These are phyloP conservation scores for Medicago truncatula DNA, from an alignment of 306 rosid genomes.

Conservation along the genomic window DNA sequence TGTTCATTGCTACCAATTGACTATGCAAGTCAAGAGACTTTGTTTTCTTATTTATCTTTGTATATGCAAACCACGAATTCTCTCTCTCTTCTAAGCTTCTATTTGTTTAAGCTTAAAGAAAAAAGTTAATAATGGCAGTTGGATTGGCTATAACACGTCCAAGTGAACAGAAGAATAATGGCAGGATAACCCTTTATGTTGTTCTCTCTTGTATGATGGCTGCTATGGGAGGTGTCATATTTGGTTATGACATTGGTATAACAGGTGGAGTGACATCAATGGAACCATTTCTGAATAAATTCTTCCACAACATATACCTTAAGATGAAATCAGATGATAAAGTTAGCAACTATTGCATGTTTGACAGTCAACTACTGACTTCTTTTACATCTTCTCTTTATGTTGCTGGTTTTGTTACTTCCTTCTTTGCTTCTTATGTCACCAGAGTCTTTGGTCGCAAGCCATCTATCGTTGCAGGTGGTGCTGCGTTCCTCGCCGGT, in stretches of 20 bases:
- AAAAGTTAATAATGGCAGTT: conserved; percentile 42
- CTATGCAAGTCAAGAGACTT: conserved; percentile 1
- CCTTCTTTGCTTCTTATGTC: conserved; percentile 65
- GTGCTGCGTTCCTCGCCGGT: conserved; percentile 67
- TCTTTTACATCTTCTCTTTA: conserved; percentile 81
- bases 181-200: conserved; percentile 43
- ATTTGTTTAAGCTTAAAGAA: conserved; percentile 9
- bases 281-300: conserved; percentile 73
- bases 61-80: neutral
- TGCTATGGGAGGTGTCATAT: conserved; percentile 53
- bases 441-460: conserved; percentile 70
- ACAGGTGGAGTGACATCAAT: conserved; percentile 72
- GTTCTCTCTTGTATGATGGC: conserved; percentile 55
- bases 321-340: conserved; percentile 57
- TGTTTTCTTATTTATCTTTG: neutral
- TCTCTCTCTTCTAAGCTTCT: conserved; percentile 6
- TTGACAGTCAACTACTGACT: conserved; percentile 66
- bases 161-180: conserved; percentile 36
- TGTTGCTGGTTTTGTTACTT: conserved; percentile 71
- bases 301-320: conserved; percentile 62
- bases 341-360: conserved; percentile 74
- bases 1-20: neutral
- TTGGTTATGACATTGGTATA: conserved; percentile 57
- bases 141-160: conserved; percentile 40
- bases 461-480: conserved; percentile 68